Base-by-base conservation (phyloP, 768 basidiomycete species). In the Rubroboletus satanas region DNA sequence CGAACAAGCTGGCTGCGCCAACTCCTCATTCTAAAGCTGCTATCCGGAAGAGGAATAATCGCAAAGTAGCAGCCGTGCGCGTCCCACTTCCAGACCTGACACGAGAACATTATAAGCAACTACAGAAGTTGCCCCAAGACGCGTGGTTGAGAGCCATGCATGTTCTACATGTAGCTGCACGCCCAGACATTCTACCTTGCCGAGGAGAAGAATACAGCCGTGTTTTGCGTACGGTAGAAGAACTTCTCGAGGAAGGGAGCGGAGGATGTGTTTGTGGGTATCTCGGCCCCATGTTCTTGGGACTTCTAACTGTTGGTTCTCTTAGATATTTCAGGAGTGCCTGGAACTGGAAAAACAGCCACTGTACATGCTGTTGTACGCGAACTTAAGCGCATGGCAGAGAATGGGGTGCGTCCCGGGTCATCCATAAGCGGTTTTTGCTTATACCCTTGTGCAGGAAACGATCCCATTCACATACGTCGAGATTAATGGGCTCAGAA, bases 271-370 rank as follows among this genome's bases (percentile, higher is more conserved):
- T 99, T 49, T 98, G 95, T 96, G 64, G 67, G 93, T 53, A 44
- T 15, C 51, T 43, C 42, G 5, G 7, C 48, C 32, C 35, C 46
- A 5, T 11, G 8, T 33, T 41, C 37, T 36, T 0, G 14, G 36
- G 14, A 6, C 18, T 51, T 57, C 43, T 59, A 26, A 60, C 48
- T 51, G 14, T 50, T 14, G 10, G 8, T 6, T 15, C 7, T 28
- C 55, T 14, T 51, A 98, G 95, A 98, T 71, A 97, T 98, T 45
- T 94, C 95, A 7, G 96, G 97, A 9, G 93, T 98, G 7, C 97
- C 96, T n/a, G 96, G 97, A 7, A 98, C 96, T 2, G 96, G 97
- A 9, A 99, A 98, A 74, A 99, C 97, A 0, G 97, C 97, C 0
- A 98, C 97, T 0, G 94, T 98, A 0, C 95, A 98, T 63, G 90